Conservation (phyloP, 176 grass and related monocot genomes). For the Cenchrus fungigraminus region DNA sequence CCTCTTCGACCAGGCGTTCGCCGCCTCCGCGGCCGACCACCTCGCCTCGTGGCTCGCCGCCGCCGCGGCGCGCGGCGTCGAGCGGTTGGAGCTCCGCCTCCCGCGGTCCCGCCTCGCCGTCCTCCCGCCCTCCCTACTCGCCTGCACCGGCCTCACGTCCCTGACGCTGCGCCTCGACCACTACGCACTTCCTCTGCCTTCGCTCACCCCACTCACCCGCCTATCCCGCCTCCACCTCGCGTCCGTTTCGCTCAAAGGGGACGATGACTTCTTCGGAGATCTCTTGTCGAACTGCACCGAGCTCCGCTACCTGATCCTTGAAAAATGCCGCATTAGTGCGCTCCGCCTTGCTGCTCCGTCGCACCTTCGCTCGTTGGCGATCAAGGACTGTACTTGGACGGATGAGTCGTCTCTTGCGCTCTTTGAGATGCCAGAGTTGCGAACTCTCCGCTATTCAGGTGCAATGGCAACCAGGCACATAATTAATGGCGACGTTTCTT, state of each 20-base stretch:
- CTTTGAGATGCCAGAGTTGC: slow-evolving; percentile 36
- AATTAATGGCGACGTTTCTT: slow-evolving; percentile 9
- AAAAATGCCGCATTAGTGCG: slow-evolving; percentile 43
- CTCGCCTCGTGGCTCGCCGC: slow-evolving; percentile 50
- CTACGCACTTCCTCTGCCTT: slow-evolving; percentile 45
- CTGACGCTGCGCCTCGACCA: slow-evolving; percentile 47
- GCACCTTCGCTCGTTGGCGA: slow-evolving; percentile 40
- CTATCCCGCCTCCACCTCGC: slow-evolving; percentile 50
- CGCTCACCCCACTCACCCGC: slow-evolving; percentile 33
- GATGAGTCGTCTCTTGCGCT: slow-evolving; percentile 32
- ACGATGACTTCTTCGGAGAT: slow-evolving; percentile 45
- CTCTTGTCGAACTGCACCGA: slow-evolving; percentile 42
- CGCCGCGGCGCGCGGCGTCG: slow-evolving; percentile 50
- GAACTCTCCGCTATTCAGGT: slow-evolving; percentile 46
- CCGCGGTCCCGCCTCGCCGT: slow-evolving; percentile 55
- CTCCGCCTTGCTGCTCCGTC: slow-evolving; percentile 46
- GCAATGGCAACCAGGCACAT: slow-evolving; percentile 46
- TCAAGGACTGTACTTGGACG: slow-evolving; percentile 50
- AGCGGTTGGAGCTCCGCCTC: slow-evolving; percentile 50
- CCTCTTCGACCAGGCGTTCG: slow-evolving; percentile 53
- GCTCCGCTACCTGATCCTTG: slow-evolving; percentile 35
- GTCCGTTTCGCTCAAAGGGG: slow-evolving; percentile 25
- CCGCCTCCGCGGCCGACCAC: slow-evolving; percentile 38
- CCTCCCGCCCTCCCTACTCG: slow-evolving; percentile 41
- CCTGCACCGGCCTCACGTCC: slow-evolving; percentile 49